These are phyloP conservation scores for Diplodia scrobiculata DNA, from an alignment of 2,329 filamentous ascomycete species.

Conservation along the genomic window DNA sequence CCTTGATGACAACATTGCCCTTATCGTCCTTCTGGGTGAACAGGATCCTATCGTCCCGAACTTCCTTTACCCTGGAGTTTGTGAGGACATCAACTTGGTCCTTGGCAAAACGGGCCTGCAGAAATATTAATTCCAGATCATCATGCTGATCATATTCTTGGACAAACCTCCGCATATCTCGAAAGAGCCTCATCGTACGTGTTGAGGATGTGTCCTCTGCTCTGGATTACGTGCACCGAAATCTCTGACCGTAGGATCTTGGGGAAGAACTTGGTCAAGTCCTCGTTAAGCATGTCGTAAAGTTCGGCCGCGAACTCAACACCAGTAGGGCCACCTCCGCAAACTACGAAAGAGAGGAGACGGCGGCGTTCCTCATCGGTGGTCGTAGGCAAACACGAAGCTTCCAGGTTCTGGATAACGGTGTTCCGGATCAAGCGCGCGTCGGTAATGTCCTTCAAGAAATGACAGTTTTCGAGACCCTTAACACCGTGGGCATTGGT, in stretches of 20 bases:
- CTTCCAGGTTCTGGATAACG: constrained; percentile 85
- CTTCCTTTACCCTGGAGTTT: constrained; percentile 90
- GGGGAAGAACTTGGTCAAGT: constrained; percentile 80
- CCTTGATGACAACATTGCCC: constrained; percentile 78
- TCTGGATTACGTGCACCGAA: constrained; percentile 95
- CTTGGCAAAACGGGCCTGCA: constrained; percentile 73
- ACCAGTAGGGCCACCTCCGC: constrained; percentile 91
- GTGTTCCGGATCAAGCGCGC: constrained; percentile 85
- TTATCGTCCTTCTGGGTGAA: constrained; percentile 80
- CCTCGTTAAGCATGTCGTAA: constrained; percentile 94
- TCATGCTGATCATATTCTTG: background rate
- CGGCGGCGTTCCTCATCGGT: constrained; percentile 82
- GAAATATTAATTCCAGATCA: background rate
- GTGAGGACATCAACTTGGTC: constrained; percentile 91
- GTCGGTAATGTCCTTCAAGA: constrained; percentile 93
- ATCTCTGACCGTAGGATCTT: constrained; percentile 93
- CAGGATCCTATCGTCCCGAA: constrained; percentile 77
- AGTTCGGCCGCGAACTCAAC: constrained; percentile 97
- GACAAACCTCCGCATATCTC: constrained; percentile 73
- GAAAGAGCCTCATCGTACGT: constrained; percentile 96
- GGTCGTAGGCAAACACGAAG: constrained; percentile 90
- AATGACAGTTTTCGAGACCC: constrained; percentile 89
- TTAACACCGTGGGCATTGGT: constrained; percentile 96
- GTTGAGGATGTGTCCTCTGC: constrained; percentile 90
- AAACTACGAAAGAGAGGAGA: constrained; percentile 91